Percentiles rank a stretch among this genome's conserved stretches.
These are phyloP conservation scores for Chalciporus chontae DNA, from an alignment of 768 basidiomycete genomes.

Conservation along the genomic window DNA sequence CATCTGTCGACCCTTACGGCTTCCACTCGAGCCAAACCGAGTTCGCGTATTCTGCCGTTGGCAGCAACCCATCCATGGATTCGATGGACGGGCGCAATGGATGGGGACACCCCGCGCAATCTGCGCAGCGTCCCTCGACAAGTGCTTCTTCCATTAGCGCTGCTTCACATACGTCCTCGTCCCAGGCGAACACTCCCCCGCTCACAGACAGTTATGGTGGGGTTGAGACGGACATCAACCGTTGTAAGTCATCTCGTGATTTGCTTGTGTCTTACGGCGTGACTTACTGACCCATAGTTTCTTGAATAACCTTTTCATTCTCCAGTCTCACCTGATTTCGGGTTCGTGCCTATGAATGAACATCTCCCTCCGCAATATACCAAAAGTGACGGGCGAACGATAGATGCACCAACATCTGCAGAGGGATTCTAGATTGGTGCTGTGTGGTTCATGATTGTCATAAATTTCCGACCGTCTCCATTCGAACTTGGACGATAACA, in stretches of 20 bases:
- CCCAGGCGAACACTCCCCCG: conserved; percentile 80
- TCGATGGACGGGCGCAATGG: conserved; percentile 38
- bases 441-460: conserved; percentile 25
- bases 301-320: conserved; percentile 23
- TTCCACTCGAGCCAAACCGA: conserved; percentile 69
- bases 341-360: conserved; percentile 79
- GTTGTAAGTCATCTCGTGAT: conserved; percentile 60
- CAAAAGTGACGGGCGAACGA: conserved; percentile 52
- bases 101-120: conserved; percentile 38
- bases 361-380: conserved; percentile 63
- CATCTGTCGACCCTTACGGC: conserved; percentile 64
- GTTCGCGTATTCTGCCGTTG: conserved; percentile 75
- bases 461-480: conserved; percentile 26
- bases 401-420: conserved; percentile 29
- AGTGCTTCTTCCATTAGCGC: conserved; percentile 75
- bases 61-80: conserved; percentile 38
- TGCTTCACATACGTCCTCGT: conserved; percentile 72
- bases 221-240: conserved; percentile 72
- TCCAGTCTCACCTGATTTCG: conserved; percentile 81
- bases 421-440: conserved; percentile 30
- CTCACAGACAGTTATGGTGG: conserved; percentile 58
- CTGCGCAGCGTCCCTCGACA: conserved; percentile 58
- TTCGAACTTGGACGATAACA: conserved; percentile 31
- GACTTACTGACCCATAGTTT: conserved; percentile 46
- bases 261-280: conserved; percentile 33